Base-by-base conservation (phyloP, 1,284 basidiomycete genomes). In the Sphaerobolus stellatus region DNA sequence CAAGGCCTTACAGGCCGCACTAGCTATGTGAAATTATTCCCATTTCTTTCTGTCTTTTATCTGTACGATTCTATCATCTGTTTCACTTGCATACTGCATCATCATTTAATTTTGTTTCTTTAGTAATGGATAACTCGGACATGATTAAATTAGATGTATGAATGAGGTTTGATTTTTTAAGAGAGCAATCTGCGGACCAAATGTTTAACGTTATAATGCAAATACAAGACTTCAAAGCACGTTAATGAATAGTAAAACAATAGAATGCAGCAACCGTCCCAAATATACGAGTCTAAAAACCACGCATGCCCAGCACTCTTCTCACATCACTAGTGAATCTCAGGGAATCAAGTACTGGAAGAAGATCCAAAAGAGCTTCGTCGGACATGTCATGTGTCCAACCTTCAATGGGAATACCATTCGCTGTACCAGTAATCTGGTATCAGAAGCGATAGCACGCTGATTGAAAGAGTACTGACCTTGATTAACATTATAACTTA, bases 331-430 rank as follows among this genome's bases (percentile, higher is more conserved):
- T 90, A 4, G 95, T 97, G 72, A 99, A 99, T 29, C 96, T 83
- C 57, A 99, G 74, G 50, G 92, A 94, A 72, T 99, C 96, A 54
- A 99, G 82, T 46, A 99, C 88, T 20, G 96, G 96, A 20, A 99
- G 77, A 54, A 98, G 81, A 72, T 99, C 95, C 49, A 99, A 84
- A 46, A 99, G 77, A 9, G 95, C 96, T 75, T 98, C 94, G 74
- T 99, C 96, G 58, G 88, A 87, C 22, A 94, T 95, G 71, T 99
- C 97, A 59, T 94, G 89, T 18, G 94, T 98, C 96, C 96, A 99
- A 43, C 96, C 96, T 76, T 99, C 96, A 68, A 99, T 94, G 30
- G 96, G 97, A 63, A 99, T 94, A 45, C 95, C 96, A 71, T 99
- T 99, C 45, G 92, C 95, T 93, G 64, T 22, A 48, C 44, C 16